phyloP scores from a whole-genome alignment of 495 filamentous ascomycete species.

The Chaetomidium leptoderma region DNA sequence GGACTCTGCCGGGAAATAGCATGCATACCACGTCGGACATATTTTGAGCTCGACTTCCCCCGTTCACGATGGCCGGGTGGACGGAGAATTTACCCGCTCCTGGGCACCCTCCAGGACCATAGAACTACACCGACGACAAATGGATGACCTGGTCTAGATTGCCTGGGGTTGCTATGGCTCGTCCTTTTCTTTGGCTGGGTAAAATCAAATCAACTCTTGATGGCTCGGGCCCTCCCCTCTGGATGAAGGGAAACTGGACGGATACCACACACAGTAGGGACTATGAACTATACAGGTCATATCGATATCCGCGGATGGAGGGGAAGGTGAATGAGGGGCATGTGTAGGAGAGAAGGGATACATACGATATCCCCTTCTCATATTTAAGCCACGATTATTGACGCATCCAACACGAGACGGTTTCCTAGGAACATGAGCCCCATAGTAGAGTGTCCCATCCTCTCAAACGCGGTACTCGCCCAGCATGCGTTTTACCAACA shows the following conservation, averaged over 20 bases:
- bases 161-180: neutral
- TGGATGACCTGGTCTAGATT: neutral
- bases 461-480: no score
- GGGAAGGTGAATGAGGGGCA: neutral
- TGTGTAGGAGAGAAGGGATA: neutral
- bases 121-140: neutral
- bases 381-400: no score
- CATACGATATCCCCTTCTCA: no score
- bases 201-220: neutral
- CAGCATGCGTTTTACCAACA: slow-evolving; percentile 14
- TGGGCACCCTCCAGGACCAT: neutral
- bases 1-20: neutral
- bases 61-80: neutral
- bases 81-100: neutral
- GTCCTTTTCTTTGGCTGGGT: neutral
- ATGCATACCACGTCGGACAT: slow-evolving; percentile 5
- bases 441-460: no score
- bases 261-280: neutral
- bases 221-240: neutral
- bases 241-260: neutral
- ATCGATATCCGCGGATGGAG: neutral
- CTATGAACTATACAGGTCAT: neutral
- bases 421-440: no score
- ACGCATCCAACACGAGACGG: no score
- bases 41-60: neutral